Conservation (phyloP, 768 basidiomycete species). For the Panus rudis region DNA sequence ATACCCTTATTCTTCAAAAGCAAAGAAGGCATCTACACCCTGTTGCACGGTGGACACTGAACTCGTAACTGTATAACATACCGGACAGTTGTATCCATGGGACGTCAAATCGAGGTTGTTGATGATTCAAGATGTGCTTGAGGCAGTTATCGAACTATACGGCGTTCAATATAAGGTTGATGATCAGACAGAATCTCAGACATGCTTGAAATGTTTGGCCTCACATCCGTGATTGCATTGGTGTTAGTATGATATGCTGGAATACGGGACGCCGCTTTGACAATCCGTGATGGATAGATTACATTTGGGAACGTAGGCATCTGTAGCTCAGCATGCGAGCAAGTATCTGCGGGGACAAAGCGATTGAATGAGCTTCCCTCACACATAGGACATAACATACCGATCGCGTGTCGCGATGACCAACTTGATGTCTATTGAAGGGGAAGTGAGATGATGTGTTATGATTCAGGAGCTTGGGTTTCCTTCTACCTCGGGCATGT, state of each 20-base stretch:
- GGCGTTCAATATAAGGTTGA: background rate
- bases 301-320: constrained; percentile 7
- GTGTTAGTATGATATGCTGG: constrained; percentile 2
- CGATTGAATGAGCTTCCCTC: background rate
- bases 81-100: constrained; percentile 6
- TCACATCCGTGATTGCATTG: constrained; percentile 4
- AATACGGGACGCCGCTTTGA: constrained; percentile 4
- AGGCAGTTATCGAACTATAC: constrained; percentile 6
- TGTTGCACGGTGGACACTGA: background rate
- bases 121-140: constrained; percentile 4
- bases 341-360: constrained; percentile 1
- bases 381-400: background rate
- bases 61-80: background rate
- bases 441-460: background rate
- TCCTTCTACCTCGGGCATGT: constrained; percentile 1
- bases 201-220: background rate
- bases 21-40: constrained; percentile 4
- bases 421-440: constrained; percentile 2
- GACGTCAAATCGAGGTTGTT: constrained; percentile 1
- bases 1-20: constrained; percentile 6
- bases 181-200: background rate
- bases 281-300: constrained; percentile 3
- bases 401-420: constrained; percentile 4
- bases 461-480: background rate
- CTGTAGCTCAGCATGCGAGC: constrained; percentile 4